Conservation (phyloP, 1,284 basidiomycete species). For the Rhodotorula sp. region DNA sequence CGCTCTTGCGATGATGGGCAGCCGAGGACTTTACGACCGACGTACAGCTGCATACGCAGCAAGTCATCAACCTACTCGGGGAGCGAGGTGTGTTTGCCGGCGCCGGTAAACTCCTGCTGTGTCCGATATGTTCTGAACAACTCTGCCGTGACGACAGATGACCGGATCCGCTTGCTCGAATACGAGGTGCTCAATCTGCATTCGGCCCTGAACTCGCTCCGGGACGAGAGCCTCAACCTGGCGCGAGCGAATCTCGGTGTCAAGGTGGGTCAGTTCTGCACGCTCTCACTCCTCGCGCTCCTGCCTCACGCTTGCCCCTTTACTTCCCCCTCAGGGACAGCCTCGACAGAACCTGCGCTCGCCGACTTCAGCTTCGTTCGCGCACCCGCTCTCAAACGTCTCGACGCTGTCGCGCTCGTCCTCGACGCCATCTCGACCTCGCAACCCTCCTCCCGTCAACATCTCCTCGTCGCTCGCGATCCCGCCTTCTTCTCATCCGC, state of each 20-base stretch:
- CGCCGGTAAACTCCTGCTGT: neutral
- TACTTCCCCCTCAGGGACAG: neutral
- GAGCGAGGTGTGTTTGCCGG: conserved; percentile 39
- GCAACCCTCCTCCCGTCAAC: conserved; percentile 8
- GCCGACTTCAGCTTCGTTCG: conserved; percentile 30
- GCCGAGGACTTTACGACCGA: conserved; percentile 43
- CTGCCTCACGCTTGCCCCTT: neutral
- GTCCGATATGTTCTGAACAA: neutral
- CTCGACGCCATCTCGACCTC: conserved; percentile 21
- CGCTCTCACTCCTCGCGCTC: neutral
- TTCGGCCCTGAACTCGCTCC: conserved; percentile 56
- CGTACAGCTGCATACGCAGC: conserved; percentile 23
- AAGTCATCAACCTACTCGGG: conserved; percentile 37
- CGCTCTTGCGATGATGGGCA: conserved; percentile 6
- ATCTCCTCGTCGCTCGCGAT: conserved; percentile 9
- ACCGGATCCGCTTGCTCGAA: conserved; percentile 67
- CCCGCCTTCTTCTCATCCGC: conserved; percentile 4
- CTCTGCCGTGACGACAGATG: conserved; percentile 54
- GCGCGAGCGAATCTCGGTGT: neutral
- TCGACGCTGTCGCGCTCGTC: conserved; percentile 32
- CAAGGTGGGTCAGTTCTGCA: conserved; percentile 13
- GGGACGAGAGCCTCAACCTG: conserved; percentile 36
- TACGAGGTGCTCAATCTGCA: conserved; percentile 70
- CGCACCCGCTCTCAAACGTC: conserved; percentile 38
- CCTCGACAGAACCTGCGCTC: conserved; percentile 29